Evolutionary conservation across 257 asterid species (phyloP).

Genomic region (Marsdenia floribunda): DNA sequence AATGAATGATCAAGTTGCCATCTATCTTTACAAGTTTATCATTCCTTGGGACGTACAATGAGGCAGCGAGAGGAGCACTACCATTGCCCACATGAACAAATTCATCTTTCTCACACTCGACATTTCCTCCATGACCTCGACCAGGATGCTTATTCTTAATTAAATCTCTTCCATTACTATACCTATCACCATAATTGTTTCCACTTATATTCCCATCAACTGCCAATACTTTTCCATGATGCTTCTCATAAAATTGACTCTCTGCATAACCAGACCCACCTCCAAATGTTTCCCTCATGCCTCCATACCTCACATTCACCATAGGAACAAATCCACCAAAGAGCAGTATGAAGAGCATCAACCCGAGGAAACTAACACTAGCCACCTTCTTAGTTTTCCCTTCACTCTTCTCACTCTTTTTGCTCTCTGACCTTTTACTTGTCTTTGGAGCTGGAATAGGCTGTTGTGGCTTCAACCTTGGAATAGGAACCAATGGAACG

Average conservation of each 20-base stretch:
- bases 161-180: conserved; percentile 32
- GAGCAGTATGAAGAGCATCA: conserved; percentile 65
- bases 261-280: conserved; percentile 37
- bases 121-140: conserved; percentile 24
- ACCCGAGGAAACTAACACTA: conserved; percentile 78
- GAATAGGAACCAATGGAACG: conserved; percentile 91
- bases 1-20: conserved; percentile 33
- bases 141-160: conserved; percentile 27
- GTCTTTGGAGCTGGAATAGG: conserved; percentile 43
- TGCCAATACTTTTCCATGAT: conserved; percentile 65
- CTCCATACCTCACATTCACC: conserved; percentile 71
- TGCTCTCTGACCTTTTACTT: conserved; percentile 55
- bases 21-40: conserved; percentile 34
- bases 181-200: conserved; percentile 35
- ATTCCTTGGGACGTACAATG: conserved; percentile 33
- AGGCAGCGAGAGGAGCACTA: conserved; percentile 29
- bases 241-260: conserved; percentile 43
- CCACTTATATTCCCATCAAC: conserved; percentile 38
- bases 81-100: conserved; percentile 17
- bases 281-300: conserved; percentile 44
- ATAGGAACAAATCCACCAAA: conserved; percentile 86
- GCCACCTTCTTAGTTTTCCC: conserved; percentile 89
- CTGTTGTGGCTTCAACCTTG: conserved; percentile 74
- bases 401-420: conserved; percentile 74
- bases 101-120: conserved; percentile 11